Percentiles rank a stretch among this genome's conserved stretches.
These are phyloP conservation scores for Talaromyces borbonicus DNA, from an alignment of 495 filamentous ascomycete species.

Conservation along the genomic window DNA sequence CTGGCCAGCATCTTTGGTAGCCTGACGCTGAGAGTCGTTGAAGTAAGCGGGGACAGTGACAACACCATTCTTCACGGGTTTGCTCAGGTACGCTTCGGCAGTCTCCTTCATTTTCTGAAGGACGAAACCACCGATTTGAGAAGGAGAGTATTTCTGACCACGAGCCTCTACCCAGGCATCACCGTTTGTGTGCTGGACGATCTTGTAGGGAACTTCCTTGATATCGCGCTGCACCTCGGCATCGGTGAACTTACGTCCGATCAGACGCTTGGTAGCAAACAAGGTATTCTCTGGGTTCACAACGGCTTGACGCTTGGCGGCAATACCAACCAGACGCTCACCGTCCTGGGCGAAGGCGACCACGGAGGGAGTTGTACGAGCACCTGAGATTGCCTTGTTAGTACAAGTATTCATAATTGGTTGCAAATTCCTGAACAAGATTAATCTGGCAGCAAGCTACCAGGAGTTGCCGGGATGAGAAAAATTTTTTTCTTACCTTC, in stretches of 20 bases:
- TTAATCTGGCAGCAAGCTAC: too few relatives aligned
- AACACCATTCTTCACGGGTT: slow-evolving; percentile 85
- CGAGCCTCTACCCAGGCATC: slow-evolving; percentile 97
- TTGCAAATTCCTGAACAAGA: too few relatives aligned
- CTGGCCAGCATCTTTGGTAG: slow-evolving; percentile 95
- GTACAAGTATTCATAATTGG: too few relatives aligned
- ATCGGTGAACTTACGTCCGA: slow-evolving; percentile 97
- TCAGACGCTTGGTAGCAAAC: slow-evolving; percentile 98
- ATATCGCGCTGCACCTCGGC: slow-evolving; percentile 94
- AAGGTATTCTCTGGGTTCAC: slow-evolving; percentile 99
- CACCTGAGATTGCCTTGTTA: slow-evolving; percentile 46
- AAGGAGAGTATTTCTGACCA: slow-evolving; percentile 95
- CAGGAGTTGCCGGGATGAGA: background rate
- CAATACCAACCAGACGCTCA: slow-evolving; percentile 94
- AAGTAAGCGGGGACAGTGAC: slow-evolving; percentile 97
- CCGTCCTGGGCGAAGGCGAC: slow-evolving; percentile 96
- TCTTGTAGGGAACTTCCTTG: slow-evolving; percentile 98
- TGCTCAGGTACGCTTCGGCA: slow-evolving; percentile 82
- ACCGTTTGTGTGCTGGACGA: slow-evolving; percentile 94
- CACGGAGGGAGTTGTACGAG: slow-evolving; percentile 91
- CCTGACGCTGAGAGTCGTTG: slow-evolving; percentile 96
- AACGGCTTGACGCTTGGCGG: slow-evolving; percentile 97
- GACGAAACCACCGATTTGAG: slow-evolving; percentile 95
- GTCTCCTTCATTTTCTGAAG: slow-evolving; percentile 99
- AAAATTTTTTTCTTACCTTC: slow-evolving; percentile 56